Evolutionary conservation across 2,329 filamentous ascomycete species (phyloP).

Genomic region (Diaporthe longicolla): DNA sequence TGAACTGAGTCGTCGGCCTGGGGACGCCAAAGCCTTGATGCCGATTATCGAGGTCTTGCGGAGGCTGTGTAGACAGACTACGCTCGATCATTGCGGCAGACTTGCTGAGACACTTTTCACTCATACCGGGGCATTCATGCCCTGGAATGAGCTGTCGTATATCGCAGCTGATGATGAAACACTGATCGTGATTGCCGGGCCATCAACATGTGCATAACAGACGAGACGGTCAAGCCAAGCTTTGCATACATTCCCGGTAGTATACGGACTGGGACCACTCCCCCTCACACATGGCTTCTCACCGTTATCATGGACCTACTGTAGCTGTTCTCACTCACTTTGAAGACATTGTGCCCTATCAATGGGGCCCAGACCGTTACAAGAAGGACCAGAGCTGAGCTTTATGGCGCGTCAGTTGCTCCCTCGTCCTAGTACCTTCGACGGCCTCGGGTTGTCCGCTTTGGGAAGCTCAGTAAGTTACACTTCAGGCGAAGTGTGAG

Average conservation of each 20-base stretch:
- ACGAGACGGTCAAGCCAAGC: no score
- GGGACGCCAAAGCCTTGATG: background rate
- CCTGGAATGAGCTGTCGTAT: no score
- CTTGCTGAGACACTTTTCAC: background rate
- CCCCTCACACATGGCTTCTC: background rate
- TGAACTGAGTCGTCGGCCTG: background rate
- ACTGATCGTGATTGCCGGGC: no score
- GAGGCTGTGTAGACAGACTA: background rate
- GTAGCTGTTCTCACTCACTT: background rate
- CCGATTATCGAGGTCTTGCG: background rate
- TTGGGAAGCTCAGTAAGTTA: background rate
- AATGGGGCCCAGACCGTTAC: background rate
- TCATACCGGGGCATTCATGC: background rate
- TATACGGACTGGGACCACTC: background rate
- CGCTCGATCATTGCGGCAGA: background rate
- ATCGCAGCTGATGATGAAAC: no score
- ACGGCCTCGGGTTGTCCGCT: no score
- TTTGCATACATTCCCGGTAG: background rate
- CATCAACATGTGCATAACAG: no score
- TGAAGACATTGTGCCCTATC: background rate
- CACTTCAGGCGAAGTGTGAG: background rate
- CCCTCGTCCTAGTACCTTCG: background rate
- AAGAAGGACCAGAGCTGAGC: background rate
- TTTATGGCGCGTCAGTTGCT: no score
- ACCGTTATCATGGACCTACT: background rate